These are phyloP conservation scores for Colletotrichum costaricense DNA, from an alignment of 2,329 filamentous ascomycete species.

Conservation along the genomic window DNA sequence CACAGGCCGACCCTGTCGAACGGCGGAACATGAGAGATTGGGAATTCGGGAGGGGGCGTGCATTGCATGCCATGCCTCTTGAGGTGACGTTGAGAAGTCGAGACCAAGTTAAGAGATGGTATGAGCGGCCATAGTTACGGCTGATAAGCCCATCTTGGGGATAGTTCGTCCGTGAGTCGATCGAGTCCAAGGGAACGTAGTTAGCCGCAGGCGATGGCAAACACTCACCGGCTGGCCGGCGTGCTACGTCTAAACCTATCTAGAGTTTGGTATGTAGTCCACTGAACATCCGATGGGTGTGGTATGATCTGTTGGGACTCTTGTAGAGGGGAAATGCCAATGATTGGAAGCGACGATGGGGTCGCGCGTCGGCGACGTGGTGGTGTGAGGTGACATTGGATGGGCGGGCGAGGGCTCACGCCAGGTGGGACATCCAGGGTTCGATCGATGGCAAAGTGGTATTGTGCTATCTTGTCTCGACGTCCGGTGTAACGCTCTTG, in stretches of 20 bases:
- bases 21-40: neutral
- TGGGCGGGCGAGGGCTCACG: neutral
- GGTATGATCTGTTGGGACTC: neutral
- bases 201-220: neutral
- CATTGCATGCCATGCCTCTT: neutral
- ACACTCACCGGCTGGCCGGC: neutral
- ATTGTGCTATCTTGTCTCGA: neutral
- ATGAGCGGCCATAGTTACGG: neutral
- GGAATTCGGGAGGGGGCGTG: constrained; percentile 1
- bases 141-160: neutral
- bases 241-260: neutral
- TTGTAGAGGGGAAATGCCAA: neutral
- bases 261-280: neutral
- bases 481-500: neutral
- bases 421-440: neutral
- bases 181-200: neutral
- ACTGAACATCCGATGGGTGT: neutral
- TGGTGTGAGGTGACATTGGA: constrained; percentile 11
- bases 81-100: constrained; percentile 9
- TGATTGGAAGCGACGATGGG: neutral
- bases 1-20: constrained; percentile 16
- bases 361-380: constrained; percentile 14
- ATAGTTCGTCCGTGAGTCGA: neutral
- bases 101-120: neutral
- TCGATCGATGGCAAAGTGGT: neutral